A percentile compares a stretch with the other conserved stretches of the same genome.
phyloP scores from a whole-genome alignment of 2,329 filamentous ascomycete genomes.

The Epichloe sp. region DNA sequence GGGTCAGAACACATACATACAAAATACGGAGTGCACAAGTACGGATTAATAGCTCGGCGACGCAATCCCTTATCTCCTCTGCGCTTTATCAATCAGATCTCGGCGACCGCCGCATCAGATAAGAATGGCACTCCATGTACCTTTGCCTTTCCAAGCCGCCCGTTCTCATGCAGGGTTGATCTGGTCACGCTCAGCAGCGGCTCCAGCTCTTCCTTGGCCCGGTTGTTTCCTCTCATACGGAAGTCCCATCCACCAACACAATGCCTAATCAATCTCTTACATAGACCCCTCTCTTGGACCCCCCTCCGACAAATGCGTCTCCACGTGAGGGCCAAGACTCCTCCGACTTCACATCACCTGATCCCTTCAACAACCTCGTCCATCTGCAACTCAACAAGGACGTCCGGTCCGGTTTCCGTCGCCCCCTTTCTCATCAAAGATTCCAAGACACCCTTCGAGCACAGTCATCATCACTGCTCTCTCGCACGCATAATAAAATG shows the following conservation, averaged over 20 bases:
- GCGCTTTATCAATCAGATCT: not conserved
- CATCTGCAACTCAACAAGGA: not conserved
- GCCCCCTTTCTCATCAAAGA: not conserved
- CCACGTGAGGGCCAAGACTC: not conserved
- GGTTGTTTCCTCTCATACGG: too few relatives aligned
- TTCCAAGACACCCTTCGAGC: not conserved
- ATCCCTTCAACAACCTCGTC: not conserved
- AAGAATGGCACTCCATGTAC: too few relatives aligned
- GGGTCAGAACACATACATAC: too few relatives aligned
- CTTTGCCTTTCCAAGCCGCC: not conserved
- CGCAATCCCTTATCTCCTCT: not conserved
- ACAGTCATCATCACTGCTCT: too few relatives aligned
- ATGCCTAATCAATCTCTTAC: too few relatives aligned
- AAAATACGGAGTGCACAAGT: too few relatives aligned
- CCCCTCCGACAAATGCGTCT: not conserved
- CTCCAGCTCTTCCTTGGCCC: too few relatives aligned
- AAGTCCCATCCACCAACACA: too few relatives aligned
- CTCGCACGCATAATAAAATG: conserved; percentile 10
- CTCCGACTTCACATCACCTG: not conserved
- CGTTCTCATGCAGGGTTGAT: not conserved
- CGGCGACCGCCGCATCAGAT: not conserved
- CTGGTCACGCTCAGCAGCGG: too few relatives aligned
- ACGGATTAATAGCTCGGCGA: too few relatives aligned
- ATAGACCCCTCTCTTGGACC: too few relatives aligned
- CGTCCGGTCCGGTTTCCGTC: not conserved